Evolutionary conservation across 2,329 filamentous ascomycete species (phyloP).

Genomic region (Ceratocystis colombiana): DNA sequence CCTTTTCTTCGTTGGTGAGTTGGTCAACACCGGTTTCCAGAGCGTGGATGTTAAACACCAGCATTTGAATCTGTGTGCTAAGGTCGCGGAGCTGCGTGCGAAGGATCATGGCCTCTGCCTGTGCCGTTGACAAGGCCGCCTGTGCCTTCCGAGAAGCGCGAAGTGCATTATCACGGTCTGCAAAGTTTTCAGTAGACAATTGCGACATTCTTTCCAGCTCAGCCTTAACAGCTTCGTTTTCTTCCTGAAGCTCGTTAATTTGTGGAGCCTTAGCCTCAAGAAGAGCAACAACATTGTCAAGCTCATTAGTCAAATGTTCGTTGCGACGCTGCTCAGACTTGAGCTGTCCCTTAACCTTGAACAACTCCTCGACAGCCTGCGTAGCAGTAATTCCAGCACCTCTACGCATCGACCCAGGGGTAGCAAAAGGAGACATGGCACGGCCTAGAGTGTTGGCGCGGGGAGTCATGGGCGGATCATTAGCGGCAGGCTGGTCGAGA

Average conservation of each 20-base stretch:
- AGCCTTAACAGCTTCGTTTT: conserved; percentile 67
- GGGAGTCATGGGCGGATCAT: conserved; percentile 50
- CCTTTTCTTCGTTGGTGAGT: conserved; percentile 59
- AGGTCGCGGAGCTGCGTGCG: conserved; percentile 81
- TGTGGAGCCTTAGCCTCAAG: conserved; percentile 81
- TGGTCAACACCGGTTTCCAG: conserved; percentile 67
- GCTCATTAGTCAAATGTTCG: conserved; percentile 60
- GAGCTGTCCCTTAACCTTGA: conserved; percentile 60
- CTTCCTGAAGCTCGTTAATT: conserved; percentile 71
- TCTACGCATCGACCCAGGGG: conserved; percentile 47
- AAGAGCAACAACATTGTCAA: conserved; percentile 78
- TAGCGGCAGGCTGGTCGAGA: conserved; percentile 33
- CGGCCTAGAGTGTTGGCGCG: conserved; percentile 48
- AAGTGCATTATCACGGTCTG: conserved; percentile 67
- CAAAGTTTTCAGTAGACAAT: conserved; percentile 69
- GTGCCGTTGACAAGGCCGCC: conserved; percentile 53
- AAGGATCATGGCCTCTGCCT: conserved; percentile 65
- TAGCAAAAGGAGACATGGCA: conserved; percentile 52
- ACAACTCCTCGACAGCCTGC: conserved; percentile 54
- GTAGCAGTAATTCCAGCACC: conserved; percentile 50
- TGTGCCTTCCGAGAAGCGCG: conserved; percentile 72
- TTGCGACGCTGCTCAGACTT: conserved; percentile 63
- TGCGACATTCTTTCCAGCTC: conserved; percentile 79
- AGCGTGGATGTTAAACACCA: conserved; percentile 77
- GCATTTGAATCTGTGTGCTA: conserved; percentile 78